Evolutionary conservation across 257 asterid species (phyloP).

Genomic region (Rhazya stricta): DNA sequence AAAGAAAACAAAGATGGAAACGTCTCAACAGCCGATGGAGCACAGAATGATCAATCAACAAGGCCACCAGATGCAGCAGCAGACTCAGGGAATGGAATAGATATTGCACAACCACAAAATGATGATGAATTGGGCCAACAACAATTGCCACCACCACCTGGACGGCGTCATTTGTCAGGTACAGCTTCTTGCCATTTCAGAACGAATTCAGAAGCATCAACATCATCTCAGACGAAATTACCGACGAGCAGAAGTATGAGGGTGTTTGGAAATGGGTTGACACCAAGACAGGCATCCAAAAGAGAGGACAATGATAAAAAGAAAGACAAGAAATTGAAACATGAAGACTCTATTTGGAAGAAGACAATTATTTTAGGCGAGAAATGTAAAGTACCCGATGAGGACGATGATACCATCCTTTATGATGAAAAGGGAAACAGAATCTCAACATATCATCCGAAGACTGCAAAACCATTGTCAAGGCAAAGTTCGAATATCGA

Average conservation of each 20-base stretch:
- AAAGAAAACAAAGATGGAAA: background rate
- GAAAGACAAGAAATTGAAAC: slow-evolving; percentile 41
- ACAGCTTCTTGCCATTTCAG: slow-evolving; percentile 27
- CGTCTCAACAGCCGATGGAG: background rate
- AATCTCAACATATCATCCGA: slow-evolving; percentile 54
- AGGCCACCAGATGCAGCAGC: background rate
- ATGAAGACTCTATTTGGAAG: slow-evolving; percentile 84
- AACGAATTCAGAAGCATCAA: slow-evolving; percentile 29
- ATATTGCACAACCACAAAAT: slow-evolving; percentile 1
- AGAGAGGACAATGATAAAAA: slow-evolving; percentile 12
- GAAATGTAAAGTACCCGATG: slow-evolving; percentile 66
- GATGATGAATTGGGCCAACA: slow-evolving; percentile 19
- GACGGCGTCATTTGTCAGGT: slow-evolving; percentile 20
- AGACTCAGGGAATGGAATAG: background rate
- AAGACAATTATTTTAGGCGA: slow-evolving; percentile 87
- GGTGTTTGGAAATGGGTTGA: slow-evolving; percentile 23
- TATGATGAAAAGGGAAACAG: slow-evolving; percentile 66
- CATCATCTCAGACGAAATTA: slow-evolving; percentile 21
- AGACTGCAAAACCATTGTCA: slow-evolving; percentile 15
- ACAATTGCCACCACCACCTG: slow-evolving; percentile 36
- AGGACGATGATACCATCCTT: slow-evolving; percentile 38
- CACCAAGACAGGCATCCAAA: slow-evolving; percentile 20
- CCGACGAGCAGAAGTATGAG: slow-evolving; percentile 49
- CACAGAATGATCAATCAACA: background rate
- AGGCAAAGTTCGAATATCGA: slow-evolving; percentile 21